phyloP scores from a whole-genome alignment of 2,329 filamentous ascomycete genomes.

The Talaromyces sp. region DNA sequence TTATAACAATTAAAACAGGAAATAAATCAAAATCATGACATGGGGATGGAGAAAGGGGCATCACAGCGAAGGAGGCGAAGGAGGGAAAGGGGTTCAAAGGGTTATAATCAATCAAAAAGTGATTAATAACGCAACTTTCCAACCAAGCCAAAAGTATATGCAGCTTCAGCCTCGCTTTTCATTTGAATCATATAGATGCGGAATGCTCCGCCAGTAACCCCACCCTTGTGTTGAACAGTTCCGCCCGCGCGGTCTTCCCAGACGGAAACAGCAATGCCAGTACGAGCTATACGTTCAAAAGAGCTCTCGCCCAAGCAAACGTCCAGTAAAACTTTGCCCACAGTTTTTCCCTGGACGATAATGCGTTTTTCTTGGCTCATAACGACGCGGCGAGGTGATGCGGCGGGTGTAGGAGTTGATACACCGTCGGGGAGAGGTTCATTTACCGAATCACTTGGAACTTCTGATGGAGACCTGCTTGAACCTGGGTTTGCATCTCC shows the following conservation, averaged over 20 bases:
- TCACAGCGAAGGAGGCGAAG: neutral
- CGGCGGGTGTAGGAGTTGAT: conserved; percentile 16
- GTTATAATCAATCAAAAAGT: neutral
- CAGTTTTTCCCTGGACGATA: conserved; percentile 68
- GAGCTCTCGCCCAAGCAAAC: conserved; percentile 79
- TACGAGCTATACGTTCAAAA: conserved; percentile 76
- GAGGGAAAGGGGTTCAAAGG: neutral
- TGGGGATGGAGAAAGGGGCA: neutral
- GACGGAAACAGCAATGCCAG: conserved; percentile 83
- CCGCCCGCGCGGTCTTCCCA: conserved; percentile 71
- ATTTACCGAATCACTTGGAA: conserved; percentile 17
- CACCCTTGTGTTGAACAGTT: conserved; percentile 52
- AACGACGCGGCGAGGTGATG: conserved; percentile 47
- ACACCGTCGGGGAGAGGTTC: conserved; percentile 8
- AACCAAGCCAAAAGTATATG: conserved; percentile 52
- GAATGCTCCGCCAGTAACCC: conserved; percentile 55
- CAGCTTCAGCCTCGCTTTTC: conserved; percentile 50
- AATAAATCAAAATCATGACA: neutral
- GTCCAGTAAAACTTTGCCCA: conserved; percentile 67
- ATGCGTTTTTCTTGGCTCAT: conserved; percentile 75
- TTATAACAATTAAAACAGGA: neutral
- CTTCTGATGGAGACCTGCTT: conserved; percentile 29
- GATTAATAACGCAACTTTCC: conserved; percentile 48
- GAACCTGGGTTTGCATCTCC: neutral
- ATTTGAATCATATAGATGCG: conserved; percentile 64